phyloP scores from a whole-genome alignment of 2,329 filamentous ascomycete genomes.

The Dryadomyces quercus-mongolicae region DNA sequence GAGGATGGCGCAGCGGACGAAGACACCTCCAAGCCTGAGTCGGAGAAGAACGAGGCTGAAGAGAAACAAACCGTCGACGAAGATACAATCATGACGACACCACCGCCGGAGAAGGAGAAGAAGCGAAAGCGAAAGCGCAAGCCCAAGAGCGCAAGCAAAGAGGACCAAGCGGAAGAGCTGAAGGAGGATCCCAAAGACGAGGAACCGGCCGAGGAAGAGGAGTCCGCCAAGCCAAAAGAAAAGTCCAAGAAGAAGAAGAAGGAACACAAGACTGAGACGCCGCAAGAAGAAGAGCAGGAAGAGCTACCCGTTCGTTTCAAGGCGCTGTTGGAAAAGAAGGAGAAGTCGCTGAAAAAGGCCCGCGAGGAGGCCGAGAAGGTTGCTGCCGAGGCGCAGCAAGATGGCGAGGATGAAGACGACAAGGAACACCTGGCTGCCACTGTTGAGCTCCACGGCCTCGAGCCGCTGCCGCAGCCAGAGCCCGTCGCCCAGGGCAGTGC shows the following conservation, averaged over 20 bases:
- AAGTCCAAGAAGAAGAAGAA: background rate
- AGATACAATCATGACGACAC: background rate
- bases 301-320: slow-evolving; percentile 28
- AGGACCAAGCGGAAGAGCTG: background rate
- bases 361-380: slow-evolving; percentile 10
- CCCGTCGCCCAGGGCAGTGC: slow-evolving; percentile 40
- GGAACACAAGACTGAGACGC: background rate
- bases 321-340: slow-evolving; percentile 40
- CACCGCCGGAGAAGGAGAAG: slow-evolving; percentile 4
- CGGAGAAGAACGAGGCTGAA: background rate
- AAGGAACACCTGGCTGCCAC: background rate
- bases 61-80: background rate
- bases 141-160: slow-evolving; percentile 4
- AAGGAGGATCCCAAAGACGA: background rate
- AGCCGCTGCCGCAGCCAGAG: slow-evolving; percentile 70
- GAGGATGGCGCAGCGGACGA: background rate
- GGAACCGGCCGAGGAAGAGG: background rate
- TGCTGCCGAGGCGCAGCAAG: slow-evolving; percentile 3
- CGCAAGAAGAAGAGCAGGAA: background rate
- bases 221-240: background rate
- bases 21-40: background rate
- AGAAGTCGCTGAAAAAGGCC: slow-evolving; percentile 35
- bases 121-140: slow-evolving; percentile 10
- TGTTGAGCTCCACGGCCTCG: slow-evolving; percentile 53
- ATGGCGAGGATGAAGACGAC: background rate